A percentile compares a stretch with the other conserved stretches of the same genome.
Evolutionary conservation across 257 asterid species (phyloP).

Genomic region (Solanum piurae): DNA sequence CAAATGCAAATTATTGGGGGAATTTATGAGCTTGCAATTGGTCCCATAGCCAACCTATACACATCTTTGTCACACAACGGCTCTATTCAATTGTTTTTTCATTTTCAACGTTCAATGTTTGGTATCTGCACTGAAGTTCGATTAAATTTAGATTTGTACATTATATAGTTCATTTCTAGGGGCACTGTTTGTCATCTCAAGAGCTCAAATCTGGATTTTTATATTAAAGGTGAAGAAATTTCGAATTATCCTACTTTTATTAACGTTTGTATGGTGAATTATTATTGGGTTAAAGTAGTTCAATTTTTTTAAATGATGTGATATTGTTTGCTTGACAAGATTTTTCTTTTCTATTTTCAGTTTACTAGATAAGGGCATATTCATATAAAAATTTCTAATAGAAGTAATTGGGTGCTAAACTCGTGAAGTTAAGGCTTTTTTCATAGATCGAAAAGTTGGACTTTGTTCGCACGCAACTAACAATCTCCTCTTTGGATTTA

Average conservation of each 20-base stretch:
- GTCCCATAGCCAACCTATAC: neutral
- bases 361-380: too few species aligned
- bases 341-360: neutral
- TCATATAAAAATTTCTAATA: too few species aligned
- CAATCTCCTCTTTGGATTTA: neutral
- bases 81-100: neutral
- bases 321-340: neutral
- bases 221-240: too few species aligned
- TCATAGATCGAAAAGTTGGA: neutral
- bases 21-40: slow-evolving; percentile 11
- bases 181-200: too few species aligned
- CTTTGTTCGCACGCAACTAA: neutral
- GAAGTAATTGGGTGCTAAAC: neutral
- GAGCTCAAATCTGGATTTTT: too few species aligned
- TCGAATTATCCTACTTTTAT: too few species aligned
- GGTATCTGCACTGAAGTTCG: fast-evolving
- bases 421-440: neutral
- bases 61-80: neutral
- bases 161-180: neutral
- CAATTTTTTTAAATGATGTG: neutral
- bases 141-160: fast-evolving
- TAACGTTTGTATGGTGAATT: neutral
- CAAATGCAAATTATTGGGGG: neutral
- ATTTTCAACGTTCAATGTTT: neutral
- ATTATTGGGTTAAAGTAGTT: neutral